phyloP scores from a whole-genome alignment of 2,329 filamentous ascomycete genomes.

The Eutypa lata region DNA sequence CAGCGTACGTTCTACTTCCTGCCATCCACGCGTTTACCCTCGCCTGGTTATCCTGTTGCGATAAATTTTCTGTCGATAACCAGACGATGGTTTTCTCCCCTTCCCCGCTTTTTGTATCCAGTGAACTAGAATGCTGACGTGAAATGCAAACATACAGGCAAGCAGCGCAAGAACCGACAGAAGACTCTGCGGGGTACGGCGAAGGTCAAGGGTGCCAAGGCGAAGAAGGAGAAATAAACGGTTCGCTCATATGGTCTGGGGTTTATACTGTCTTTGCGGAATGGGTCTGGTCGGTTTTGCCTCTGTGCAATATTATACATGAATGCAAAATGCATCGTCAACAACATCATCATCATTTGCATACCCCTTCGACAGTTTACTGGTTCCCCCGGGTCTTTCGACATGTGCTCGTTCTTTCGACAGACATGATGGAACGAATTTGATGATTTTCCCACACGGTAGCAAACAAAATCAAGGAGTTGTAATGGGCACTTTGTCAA shows the following conservation, averaged over 20 bases:
- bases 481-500: constrained; percentile 13
- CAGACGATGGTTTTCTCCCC: background rate
- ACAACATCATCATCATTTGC: constrained; percentile 5
- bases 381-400: constrained; percentile 6
- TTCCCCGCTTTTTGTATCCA: constrained; percentile 3
- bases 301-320: constrained; percentile 32
- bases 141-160: constrained; percentile 62
- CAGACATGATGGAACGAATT: constrained; percentile 28
- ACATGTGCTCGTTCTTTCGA: constrained; percentile 11
- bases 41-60: background rate
- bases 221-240: constrained; percentile 90
- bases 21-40: background rate
- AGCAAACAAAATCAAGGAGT: constrained; percentile 33
- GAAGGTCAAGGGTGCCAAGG: constrained; percentile 94
- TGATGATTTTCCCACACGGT: constrained; percentile 30
- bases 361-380: constrained; percentile 12
- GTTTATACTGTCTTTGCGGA: constrained; percentile 26
- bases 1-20: constrained; percentile 74
- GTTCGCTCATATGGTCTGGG: constrained; percentile 28
- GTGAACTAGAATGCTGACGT: constrained; percentile 9
- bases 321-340: constrained; percentile 16
- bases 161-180: constrained; percentile 99
- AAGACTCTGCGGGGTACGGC: constrained; percentile 98
- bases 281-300: constrained; percentile 32
- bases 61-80: background rate